Evolutionary conservation across 495 filamentous ascomycete genomes (phyloP).

Genomic region (Talaromyces thailandensis): DNA sequence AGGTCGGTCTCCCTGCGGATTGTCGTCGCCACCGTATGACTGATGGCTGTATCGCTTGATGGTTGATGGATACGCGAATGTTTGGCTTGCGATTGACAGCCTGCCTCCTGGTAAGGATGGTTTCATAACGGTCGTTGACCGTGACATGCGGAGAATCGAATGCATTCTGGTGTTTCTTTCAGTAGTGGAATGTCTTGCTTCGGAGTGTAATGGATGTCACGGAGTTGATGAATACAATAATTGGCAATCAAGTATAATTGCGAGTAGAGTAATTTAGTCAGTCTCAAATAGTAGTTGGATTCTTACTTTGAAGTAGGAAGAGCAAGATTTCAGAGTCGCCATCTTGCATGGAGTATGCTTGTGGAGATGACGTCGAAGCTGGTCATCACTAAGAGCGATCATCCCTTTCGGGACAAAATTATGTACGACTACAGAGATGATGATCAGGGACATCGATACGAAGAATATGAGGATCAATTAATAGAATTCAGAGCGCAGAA

Average conservation of each 20-base stretch:
- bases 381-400: not conserved
- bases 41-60: conserved; percentile 10
- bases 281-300: not conserved
- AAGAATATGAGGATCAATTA: not conserved
- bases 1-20: conserved; percentile 3
- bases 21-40: conserved; percentile 15
- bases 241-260: not conserved
- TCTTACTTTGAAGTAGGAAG: not conserved
- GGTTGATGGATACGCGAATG: not conserved
- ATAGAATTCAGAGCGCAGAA: not conserved
- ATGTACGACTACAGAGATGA: not conserved
- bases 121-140: not conserved
- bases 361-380: conserved; percentile 1
- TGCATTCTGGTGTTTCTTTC: not conserved
- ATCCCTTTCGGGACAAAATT: not conserved
- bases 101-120: not conserved
- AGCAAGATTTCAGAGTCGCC: not conserved
- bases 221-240: not conserved
- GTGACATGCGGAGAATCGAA: not conserved
- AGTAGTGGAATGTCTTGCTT: not conserved
- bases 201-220: not conserved
- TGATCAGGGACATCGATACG: not conserved
- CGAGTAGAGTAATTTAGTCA: not conserved
- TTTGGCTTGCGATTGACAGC: not conserved
- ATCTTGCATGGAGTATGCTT: not conserved